phyloP scores from a whole-genome alignment of 495 filamentous ascomycete species.

The Penicillium mononematosum region DNA sequence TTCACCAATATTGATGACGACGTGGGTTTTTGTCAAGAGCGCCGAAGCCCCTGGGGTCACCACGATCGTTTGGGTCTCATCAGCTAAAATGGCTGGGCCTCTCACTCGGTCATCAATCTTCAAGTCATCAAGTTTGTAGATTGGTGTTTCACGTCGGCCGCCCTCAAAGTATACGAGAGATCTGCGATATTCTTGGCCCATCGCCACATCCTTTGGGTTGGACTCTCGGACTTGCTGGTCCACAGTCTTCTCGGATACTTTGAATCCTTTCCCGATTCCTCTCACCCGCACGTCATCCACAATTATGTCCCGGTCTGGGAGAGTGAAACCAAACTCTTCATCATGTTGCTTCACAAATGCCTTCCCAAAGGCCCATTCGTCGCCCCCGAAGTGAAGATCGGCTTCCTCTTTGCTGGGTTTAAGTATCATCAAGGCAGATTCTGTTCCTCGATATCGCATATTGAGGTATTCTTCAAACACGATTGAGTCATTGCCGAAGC shows the following conservation, averaged over 20 bases:
- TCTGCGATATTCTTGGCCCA: constrained; percentile 29
- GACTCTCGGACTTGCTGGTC: constrained; percentile 79
- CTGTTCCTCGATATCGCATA: constrained; percentile 50
- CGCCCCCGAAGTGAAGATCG: constrained; percentile 15
- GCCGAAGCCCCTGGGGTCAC: constrained; percentile 71
- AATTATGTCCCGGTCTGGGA: constrained; percentile 79
- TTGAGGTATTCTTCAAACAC: constrained; percentile 48
- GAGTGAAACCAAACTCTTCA: constrained; percentile 92
- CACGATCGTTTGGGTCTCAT: constrained; percentile 91
- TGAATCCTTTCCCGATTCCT: constrained; percentile 65
- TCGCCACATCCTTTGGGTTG: constrained; percentile 36
- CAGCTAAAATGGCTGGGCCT: constrained; percentile 84
- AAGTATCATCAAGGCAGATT: constrained; percentile 51
- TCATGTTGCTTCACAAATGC: constrained; percentile 85
- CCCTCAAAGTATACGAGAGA: constrained; percentile 43
- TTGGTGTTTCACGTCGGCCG: constrained; percentile 71
- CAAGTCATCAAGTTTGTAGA: constrained; percentile 78
- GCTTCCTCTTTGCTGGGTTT: constrained; percentile 42
- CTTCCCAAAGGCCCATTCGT: constrained; percentile 68
- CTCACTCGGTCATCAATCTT: constrained; percentile 67
- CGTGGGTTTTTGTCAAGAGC: constrained; percentile 26
- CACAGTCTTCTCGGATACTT: constrained; percentile 73
- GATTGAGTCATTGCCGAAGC: constrained; percentile 35
- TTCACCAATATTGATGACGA: constrained; percentile 33
- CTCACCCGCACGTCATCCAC: constrained; percentile 89